Evolutionary conservation across 805 yeast genomes (phyloP), one percentile per base, ranked within the genome.

Genomic region (Metschnikowia santaceciliae): DNA sequence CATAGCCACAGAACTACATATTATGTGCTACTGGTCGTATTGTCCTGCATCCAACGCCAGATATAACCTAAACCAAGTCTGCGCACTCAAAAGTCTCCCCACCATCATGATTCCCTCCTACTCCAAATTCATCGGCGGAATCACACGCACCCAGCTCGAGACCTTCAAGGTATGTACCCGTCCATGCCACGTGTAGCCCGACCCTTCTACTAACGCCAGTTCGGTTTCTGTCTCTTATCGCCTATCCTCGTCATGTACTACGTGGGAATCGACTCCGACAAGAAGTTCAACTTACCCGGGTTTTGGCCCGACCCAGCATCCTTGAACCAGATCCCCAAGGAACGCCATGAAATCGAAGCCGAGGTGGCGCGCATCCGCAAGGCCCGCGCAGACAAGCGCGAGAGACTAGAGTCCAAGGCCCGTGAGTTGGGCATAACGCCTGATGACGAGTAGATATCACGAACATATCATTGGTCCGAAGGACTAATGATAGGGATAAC

Each of bases 281-380:
- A 77, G 60, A 91, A 90, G 72, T 83, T 91, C 67, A 88, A 90
- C 63, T 84, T 90, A 44, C 95, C 96, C 7, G 96, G 96, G 19
- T 91, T 89, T 70, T 90, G 96, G 96, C 98, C 98, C 2, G 97
- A 90, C 66, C 97, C 97, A 39, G 86, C 87, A 39, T 86, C 97
- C 2, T 76, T 90, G 58, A 90, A 91, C 65, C 86, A 88, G 69
- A 84, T 91, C 34, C 98, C 98, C 2, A 91, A 90, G 62, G 97
- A 91, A 63, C 90, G 90, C 2, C 88, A 86, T 61, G 97, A 91
- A 64, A 89, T 91, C 53, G 86, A 88, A 65, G 92, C 94, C 1
- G 98, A 91, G 64, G 73, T 91, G 36, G 96, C 96, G 14, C 81
- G 96, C 65, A 85, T 91, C 78, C 82, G 84, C 65, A 80, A 82